These are phyloP conservation scores for Pestalotiopsis sp. DNA, from an alignment of 2,329 filamentous ascomycete genomes.

Conservation along the genomic window DNA sequence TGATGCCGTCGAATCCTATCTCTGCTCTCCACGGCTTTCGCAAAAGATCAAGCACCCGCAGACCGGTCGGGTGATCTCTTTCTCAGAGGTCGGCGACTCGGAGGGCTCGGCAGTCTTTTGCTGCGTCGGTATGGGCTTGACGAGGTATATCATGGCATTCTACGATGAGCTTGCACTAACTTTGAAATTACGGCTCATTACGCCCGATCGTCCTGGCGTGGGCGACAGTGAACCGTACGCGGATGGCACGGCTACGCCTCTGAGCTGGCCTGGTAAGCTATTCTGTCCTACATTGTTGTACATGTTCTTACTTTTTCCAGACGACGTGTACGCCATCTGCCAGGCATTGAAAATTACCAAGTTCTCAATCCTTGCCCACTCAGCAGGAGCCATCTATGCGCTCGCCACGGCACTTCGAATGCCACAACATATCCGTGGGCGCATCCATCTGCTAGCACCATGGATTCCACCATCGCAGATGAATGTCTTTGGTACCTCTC, in stretches of 20 bases:
- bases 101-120: conserved; percentile 92
- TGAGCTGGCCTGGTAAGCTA: conserved; percentile 86
- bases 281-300: neutral
- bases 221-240: conserved; percentile 87
- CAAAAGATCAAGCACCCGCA: conserved; percentile 87
- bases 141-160: conserved; percentile 93
- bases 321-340: conserved; percentile 92
- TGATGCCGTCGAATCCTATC: conserved; percentile 81
- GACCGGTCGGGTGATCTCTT: conserved; percentile 86
- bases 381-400: conserved; percentile 96
- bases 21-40: conserved; percentile 80
- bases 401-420: conserved; percentile 93
- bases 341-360: conserved; percentile 90
- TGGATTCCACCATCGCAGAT: conserved; percentile 98
- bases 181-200: conserved; percentile 86
- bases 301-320: conserved; percentile 39
- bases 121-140: conserved; percentile 97
- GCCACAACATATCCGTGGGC: conserved; percentile 92
- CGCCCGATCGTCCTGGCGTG: conserved; percentile 90
- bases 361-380: conserved; percentile 95
- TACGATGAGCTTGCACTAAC: conserved; percentile 94
- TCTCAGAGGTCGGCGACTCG: conserved; percentile 94
- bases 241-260: conserved; percentile 80
- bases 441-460: conserved; percentile 90
- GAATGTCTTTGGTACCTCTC: conserved; percentile 74